Conservation (phyloP, 1,284 basidiomycete species). For the Erythrobasidium hasegawianum region DNA sequence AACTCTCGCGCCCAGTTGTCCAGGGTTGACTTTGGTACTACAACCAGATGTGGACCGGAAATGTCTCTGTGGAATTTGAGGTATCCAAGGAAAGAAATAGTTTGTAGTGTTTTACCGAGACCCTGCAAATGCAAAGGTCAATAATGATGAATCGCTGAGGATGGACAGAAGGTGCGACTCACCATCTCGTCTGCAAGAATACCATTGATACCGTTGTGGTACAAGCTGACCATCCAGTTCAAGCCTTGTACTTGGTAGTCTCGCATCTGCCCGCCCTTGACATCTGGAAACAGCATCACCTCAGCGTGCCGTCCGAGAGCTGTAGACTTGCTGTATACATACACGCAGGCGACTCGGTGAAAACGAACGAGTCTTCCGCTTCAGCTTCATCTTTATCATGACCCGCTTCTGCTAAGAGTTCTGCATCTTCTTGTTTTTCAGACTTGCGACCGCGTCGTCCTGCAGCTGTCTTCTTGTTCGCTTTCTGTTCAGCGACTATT, state of each 20-base stretch:
- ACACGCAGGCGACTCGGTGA: slow-evolving; percentile 89
- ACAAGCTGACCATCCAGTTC: slow-evolving; percentile 93
- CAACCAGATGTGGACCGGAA: slow-evolving; percentile 82
- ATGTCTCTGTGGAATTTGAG: slow-evolving; percentile 78
- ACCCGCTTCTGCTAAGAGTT: slow-evolving; percentile 81
- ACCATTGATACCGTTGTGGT: slow-evolving; percentile 89
- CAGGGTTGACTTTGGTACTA: slow-evolving; percentile 95
- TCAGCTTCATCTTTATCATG: slow-evolving; percentile 56
- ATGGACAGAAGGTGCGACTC: slow-evolving; percentile 37
- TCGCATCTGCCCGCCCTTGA: slow-evolving; percentile 81
- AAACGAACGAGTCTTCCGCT: slow-evolving; percentile 81
- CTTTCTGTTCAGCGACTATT: slow-evolving; percentile 70
- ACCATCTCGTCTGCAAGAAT: slow-evolving; percentile 95
- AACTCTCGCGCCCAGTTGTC: slow-evolving; percentile 98
- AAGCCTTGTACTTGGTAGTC: slow-evolving; percentile 93
- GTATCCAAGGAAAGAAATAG: slow-evolving; percentile 94
- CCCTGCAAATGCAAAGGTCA: slow-evolving; percentile 58
- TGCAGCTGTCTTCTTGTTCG: slow-evolving; percentile 56
- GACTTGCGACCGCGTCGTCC: slow-evolving; percentile 63
- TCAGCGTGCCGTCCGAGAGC: slow-evolving; percentile 23
- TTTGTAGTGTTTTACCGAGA: slow-evolving; percentile 96
- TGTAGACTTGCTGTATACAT: slow-evolving; percentile 47
- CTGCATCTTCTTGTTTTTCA: slow-evolving; percentile 97
- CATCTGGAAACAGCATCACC: slow-evolving; percentile 56
- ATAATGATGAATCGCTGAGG: no score